Evolutionary conservation across 225 moss, liverwort and hornwort species (phyloP).

Genomic region (Thuidium tamariscinum): DNA sequence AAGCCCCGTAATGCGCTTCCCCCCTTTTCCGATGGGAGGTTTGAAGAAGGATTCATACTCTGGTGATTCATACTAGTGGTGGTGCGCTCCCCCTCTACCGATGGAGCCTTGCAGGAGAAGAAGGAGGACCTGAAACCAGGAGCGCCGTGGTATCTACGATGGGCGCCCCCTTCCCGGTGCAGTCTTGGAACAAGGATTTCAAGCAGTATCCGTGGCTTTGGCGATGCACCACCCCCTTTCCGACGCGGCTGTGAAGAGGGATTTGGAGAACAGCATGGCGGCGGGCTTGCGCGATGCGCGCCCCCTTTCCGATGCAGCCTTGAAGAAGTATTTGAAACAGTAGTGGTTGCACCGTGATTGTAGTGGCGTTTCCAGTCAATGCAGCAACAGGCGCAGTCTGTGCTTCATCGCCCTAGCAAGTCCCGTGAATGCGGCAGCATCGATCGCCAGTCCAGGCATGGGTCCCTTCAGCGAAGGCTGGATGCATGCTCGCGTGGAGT

Average conservation of each 20-base stretch:
- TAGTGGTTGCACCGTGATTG: not conserved
- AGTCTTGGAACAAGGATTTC: not conserved
- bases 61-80: not conserved
- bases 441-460: not conserved
- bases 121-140: not conserved
- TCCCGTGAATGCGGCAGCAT: not conserved
- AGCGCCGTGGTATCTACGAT: not conserved
- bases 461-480: not conserved
- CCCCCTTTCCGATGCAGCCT: not conserved
- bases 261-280: no score
- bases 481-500: not conserved
- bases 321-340: no score
- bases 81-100: no score
- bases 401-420: not conserved
- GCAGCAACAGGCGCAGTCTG: not conserved
- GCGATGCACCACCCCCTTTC: not conserved
- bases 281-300: not conserved
- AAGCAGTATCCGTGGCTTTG: not conserved
- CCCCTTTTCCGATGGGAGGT: not conserved
- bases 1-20: not conserved
- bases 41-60: not conserved
- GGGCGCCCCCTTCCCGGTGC: not conserved
- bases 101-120: not conserved
- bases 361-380: not conserved
- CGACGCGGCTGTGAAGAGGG: not conserved